These are phyloP conservation scores for Acer yangbiense DNA, from an alignment of 345 rosid genomes.

Conservation along the genomic window DNA sequence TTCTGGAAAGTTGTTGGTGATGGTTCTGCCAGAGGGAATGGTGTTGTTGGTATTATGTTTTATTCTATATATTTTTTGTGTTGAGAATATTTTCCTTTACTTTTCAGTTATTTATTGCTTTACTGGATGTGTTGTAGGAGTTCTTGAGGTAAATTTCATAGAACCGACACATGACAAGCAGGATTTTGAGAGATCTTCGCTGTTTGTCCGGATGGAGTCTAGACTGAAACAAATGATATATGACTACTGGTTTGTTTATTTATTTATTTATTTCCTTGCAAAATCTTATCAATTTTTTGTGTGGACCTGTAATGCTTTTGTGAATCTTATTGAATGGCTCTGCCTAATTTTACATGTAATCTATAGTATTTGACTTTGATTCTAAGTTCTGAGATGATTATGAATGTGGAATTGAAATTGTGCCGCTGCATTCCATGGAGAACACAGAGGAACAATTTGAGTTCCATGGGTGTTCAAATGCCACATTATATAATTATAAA, in stretches of 20 bases:
- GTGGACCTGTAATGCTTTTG: background rate
- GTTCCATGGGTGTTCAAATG: slow-evolving; percentile 7
- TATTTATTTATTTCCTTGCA: background rate
- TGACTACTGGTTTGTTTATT: slow-evolving; percentile 83
- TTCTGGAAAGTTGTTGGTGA: slow-evolving; percentile 82
- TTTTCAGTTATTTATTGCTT: slow-evolving; percentile 24
- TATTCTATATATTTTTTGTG: slow-evolving; percentile 20
- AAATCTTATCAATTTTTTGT: background rate
- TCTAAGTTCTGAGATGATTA: background rate
- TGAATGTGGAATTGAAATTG: background rate
- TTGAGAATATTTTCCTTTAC: slow-evolving; percentile 10
- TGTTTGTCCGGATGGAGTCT: slow-evolving; percentile 70
- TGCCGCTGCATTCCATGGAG: background rate
- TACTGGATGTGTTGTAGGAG: slow-evolving; percentile 54
- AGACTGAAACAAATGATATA: slow-evolving; percentile 63
- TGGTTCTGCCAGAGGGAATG: slow-evolving; percentile 55
- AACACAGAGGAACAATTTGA: background rate
- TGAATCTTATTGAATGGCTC: background rate
- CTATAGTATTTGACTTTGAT: background rate
- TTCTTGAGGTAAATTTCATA: slow-evolving; percentile 92
- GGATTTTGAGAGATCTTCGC: slow-evolving; percentile 88
- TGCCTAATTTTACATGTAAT: background rate
- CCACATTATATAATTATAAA: too few relatives aligned
- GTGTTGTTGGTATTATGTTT: slow-evolving; percentile 68
- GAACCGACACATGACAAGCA: slow-evolving; percentile 99